A percentile compares a stretch with the other conserved stretches of the same genome.
phyloP scores from a whole-genome alignment of 495 filamentous ascomycete genomes.

The Penicillium cataractarum region DNA sequence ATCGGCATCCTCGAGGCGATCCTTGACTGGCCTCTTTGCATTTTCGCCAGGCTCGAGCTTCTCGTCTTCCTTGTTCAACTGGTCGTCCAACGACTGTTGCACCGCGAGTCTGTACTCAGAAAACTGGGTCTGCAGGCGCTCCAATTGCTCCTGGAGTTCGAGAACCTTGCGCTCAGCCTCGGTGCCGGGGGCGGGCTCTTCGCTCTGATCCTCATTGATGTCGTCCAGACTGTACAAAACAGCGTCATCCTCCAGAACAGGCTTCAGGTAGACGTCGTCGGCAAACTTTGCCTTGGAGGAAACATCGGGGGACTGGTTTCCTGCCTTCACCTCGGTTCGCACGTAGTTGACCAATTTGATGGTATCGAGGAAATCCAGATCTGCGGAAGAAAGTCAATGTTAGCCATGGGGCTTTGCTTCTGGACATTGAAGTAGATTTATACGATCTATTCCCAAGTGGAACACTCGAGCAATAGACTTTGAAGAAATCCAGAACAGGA shows the following conservation, averaged over 20 bases:
- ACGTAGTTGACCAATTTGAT: conserved; percentile 89
- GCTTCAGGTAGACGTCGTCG: conserved; percentile 77
- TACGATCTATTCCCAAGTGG: background rate
- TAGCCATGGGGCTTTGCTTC: conserved; percentile 13
- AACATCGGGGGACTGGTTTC: conserved; percentile 55
- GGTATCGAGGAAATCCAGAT: conserved; percentile 77
- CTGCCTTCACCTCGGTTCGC: conserved; percentile 56
- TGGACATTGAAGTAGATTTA: background rate
- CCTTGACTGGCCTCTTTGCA: conserved; percentile 20
- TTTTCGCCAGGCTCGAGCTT: conserved; percentile 32
- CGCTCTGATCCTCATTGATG: conserved; percentile 49
- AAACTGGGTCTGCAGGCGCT: conserved; percentile 67
- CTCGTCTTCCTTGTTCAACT: conserved; percentile 58
- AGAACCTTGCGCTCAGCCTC: conserved; percentile 60
- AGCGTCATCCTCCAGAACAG: conserved; percentile 87
- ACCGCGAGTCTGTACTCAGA: conserved; percentile 72
- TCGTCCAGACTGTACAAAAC: conserved; percentile 85
- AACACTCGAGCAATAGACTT: background rate
- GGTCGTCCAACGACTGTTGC: conserved; percentile 68
- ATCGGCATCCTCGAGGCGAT: conserved; percentile 43
- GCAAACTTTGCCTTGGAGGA: conserved; percentile 63
- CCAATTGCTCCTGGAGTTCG: conserved; percentile 71
- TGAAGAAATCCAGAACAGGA: background rate
- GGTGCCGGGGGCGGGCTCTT: conserved; percentile 26
- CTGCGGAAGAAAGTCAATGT: conserved; percentile 35